Percentiles rank a stretch among this genome's conserved stretches.
phyloP scores from a whole-genome alignment of 768 basidiomycete genomes.

The Leccinum uliginosum region DNA sequence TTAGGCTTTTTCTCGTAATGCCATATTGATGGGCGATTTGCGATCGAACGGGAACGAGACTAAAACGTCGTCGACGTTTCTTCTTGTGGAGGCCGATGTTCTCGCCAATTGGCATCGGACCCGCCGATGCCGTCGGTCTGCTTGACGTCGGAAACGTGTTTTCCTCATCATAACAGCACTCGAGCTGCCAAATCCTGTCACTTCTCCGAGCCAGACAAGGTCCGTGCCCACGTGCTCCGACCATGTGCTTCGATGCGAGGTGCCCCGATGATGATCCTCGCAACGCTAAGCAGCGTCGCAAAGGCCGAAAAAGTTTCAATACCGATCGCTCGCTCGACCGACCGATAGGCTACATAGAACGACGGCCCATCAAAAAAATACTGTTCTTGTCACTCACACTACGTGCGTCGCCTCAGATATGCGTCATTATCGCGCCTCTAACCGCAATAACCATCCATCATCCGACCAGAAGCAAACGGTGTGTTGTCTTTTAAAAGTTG shows the following conservation, averaged over 20 bases:
- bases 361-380: not conserved
- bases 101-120: not conserved
- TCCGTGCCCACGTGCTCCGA: not conserved
- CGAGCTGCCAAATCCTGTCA: not conserved
- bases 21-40: no score
- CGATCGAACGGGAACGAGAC: not conserved
- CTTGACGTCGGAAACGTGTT: not conserved
- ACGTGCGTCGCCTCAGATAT: not conserved
- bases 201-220: not conserved
- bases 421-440: not conserved
- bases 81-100: not conserved
- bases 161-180: not conserved
- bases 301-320: not conserved
- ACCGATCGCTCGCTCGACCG: not conserved
- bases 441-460: not conserved
- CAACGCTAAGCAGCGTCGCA: not conserved
- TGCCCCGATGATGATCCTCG: not conserved
- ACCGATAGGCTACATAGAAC: not conserved
- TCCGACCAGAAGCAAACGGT: not conserved
- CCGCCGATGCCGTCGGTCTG: not conserved
- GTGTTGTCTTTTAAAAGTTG: not conserved
- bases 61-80: not conserved
- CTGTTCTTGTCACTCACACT: not conserved
- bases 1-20: not conserved
- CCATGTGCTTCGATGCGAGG: not conserved